Percentiles rank a stretch among this genome's conserved stretches.
phyloP scores from a whole-genome alignment of 1,284 basidiomycete species.

The Austroboletus niveus region DNA sequence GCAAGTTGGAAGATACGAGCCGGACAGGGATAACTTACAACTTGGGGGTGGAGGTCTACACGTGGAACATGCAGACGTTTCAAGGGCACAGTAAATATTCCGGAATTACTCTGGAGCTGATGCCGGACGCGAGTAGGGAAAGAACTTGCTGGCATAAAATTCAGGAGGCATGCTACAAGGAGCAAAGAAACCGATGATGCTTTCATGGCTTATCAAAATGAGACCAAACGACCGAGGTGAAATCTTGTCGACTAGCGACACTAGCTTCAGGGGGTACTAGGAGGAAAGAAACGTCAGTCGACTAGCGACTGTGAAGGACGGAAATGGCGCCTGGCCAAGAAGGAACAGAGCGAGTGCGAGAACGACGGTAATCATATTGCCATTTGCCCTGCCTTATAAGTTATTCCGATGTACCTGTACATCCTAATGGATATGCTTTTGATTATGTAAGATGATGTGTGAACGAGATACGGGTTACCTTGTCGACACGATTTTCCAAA shows the following conservation, averaged over 20 bases:
- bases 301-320: conserved; percentile 20
- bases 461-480: conserved; percentile 20
- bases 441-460: conserved; percentile 16
- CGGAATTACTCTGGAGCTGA: conserved; percentile 8
- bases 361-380: conserved; percentile 17
- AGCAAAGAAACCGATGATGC: conserved; percentile 17
- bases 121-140: conserved; percentile 18
- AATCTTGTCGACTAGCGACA: conserved; percentile 16
- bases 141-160: conserved; percentile 10
- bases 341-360: conserved; percentile 1
- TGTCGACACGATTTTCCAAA: conserved; percentile 13
- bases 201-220: conserved; percentile 16
- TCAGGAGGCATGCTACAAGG: conserved; percentile 17
- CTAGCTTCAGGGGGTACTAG: background rate
- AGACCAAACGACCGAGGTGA: background rate
- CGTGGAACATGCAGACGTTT: conserved; percentile 19
- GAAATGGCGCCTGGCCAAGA: conserved; percentile 22
- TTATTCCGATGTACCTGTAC: background rate
- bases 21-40: conserved; percentile 47
- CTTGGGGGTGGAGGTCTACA: conserved; percentile 53
- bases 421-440: background rate
- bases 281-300: conserved; percentile 9
- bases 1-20: background rate
- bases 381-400: conserved; percentile 12
- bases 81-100: conserved; percentile 28